Evolutionary conservation across 139 green algal genomes (phyloP), one percentile per base, ranked within the genome.

Genomic region (Asterochloris erici): DNA sequence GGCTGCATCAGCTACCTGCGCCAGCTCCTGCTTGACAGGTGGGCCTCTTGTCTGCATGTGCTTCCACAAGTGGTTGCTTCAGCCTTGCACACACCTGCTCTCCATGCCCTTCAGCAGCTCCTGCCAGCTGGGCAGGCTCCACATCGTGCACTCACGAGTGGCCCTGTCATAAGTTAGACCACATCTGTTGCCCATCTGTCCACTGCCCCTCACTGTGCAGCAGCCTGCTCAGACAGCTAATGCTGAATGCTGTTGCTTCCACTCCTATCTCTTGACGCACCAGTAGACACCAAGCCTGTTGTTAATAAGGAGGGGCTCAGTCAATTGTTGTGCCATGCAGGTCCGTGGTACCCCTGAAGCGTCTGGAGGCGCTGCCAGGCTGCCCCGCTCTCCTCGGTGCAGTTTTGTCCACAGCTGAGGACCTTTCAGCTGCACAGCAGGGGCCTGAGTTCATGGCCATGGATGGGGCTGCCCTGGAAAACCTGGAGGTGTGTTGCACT

Each of bases 401-500:
- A 15, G 15, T 26, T 62, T 16, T 28, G 28, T 76, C 77, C 54
- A 73, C 19, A 66, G 11, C 19, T 19, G 28, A 54, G 0, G 54
- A 23, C 21, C 54, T 26, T 11, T 29, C 14, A 11, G 19, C 63
- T 26, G 29, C 54, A 13, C 62, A 60, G 0, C 83, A 87, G 21
- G 71, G 64, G 27, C 89, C 90, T 0, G 29, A 78, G 0, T 84
- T 78, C 85, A 92, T 98, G 90, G 68, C 87, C 19, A 87, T 99
- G 47, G 96, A 99, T 83, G 97, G 94, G 14, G 90, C 96, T 15
- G 96, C 97, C 12, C 90, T 99, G 63, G 93, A 97, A 77, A 97
- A 96, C 79, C 89, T 99, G 60, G 97, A 99, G 84, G 87, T 98
- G 21, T 79, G 79, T 60, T 12, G 38, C 38, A 54, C 38, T 54